These are phyloP conservation scores for Russula dissimulans DNA, from an alignment of 768 basidiomycete species.

Conservation along the genomic window DNA sequence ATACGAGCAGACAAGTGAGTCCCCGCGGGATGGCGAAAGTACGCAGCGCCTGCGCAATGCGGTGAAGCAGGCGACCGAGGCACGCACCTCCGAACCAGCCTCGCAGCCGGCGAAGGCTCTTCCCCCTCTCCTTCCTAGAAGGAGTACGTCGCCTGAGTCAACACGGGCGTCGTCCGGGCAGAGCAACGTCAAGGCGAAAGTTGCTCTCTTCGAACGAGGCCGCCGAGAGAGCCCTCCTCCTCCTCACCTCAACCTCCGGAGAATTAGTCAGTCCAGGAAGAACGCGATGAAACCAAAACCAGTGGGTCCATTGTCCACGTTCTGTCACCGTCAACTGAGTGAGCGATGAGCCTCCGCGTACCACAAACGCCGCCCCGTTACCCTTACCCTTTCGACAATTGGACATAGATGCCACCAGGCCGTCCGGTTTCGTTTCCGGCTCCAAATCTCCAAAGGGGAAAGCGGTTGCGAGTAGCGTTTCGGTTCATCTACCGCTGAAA, in stretches of 20 bases:
- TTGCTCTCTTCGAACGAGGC: background rate
- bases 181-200: background rate
- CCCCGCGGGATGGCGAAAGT: constrained; percentile 5
- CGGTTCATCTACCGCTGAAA: constrained; percentile 1
- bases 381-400: background rate
- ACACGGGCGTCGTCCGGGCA: background rate
- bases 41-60: constrained; percentile 5
- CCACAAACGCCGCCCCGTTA: background rate
- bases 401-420: background rate
- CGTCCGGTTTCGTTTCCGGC: constrained; percentile 3
- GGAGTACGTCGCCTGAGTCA: background rate
- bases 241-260: background rate
- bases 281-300: constrained; percentile 3
- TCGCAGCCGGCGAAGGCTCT: background rate
- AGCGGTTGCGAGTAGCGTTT: background rate
- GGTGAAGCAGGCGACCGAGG: background rate
- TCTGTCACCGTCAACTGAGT: background rate
- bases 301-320: background rate
- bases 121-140: background rate
- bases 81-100: background rate
- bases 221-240: too few relatives aligned
- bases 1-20: background rate
- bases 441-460: background rate
- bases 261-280: background rate
- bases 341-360: background rate